These are phyloP conservation scores for Xylariales sp. DNA, from an alignment of 2,329 filamentous ascomycete species.

Conservation along the genomic window DNA sequence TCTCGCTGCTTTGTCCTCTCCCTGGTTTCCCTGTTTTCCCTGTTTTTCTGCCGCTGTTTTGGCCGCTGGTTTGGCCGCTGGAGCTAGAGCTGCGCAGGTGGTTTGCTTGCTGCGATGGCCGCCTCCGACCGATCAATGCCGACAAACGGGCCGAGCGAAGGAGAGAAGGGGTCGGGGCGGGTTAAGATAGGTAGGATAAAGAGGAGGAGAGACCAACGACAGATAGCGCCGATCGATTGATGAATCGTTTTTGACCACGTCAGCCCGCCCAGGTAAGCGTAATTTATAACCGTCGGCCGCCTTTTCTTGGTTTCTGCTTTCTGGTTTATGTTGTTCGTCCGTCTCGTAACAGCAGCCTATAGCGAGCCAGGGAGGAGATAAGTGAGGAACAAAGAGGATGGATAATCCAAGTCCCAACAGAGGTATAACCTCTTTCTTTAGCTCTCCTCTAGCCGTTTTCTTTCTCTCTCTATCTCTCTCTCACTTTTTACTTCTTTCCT, in stretches of 20 bases:
- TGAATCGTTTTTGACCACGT: conserved; percentile 23
- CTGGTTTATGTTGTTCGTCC: background rate
- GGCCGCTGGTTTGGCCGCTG: background rate
- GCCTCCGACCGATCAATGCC: conserved; percentile 33
- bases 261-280: background rate
- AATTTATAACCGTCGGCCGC: conserved; percentile 5
- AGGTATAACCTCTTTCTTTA: conserved; percentile 27
- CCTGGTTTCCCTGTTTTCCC: background rate
- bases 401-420: conserved; percentile 3
- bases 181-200: conserved; percentile 3
- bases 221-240: conserved; percentile 13
- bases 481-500: conserved; percentile 4
- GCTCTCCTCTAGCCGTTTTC: conserved; percentile 6
- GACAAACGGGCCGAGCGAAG: conserved; percentile 32
- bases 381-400: conserved; percentile 24
- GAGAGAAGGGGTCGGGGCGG: background rate
- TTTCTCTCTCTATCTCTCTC: conserved; percentile 8
- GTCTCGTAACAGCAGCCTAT: conserved; percentile 12
- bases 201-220: background rate
- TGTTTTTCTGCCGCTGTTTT: background rate
- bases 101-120: conserved; percentile 25
- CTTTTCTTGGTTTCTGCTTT: background rate
- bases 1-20: too few relatives aligned
- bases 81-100: background rate
- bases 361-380: conserved; percentile 16